Conservation (phyloP, 2,329 filamentous ascomycete genomes). For the Penicillium sp. region DNA sequence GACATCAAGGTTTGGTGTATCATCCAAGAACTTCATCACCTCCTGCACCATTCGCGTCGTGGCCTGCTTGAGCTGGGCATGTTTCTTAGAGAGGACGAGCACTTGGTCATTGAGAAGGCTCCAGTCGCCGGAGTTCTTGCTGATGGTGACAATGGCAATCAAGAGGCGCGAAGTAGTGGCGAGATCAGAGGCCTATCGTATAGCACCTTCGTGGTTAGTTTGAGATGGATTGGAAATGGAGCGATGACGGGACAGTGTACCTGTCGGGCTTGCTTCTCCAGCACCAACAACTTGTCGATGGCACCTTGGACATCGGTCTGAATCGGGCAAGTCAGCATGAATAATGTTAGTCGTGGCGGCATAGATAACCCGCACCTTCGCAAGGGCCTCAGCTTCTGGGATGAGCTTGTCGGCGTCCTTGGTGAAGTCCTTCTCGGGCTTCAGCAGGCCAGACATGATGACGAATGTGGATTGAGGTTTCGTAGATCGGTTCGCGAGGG, state of each 20-base stretch:
- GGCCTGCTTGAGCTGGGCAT: conserved; percentile 98
- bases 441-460: conserved; percentile 80
- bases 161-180: conserved; percentile 91
- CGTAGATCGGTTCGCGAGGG: conserved; percentile 4
- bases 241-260: conserved; percentile 55
- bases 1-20: conserved; percentile 80
- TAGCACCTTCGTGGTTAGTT: conserved; percentile 12
- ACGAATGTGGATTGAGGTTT: conserved; percentile 31
- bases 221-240: not conserved
- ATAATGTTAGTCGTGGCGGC: not conserved
- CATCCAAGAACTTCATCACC: conserved; percentile 89
- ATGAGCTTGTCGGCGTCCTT: conserved; percentile 94
- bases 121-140: conserved; percentile 93
- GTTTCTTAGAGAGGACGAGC: conserved; percentile 95
- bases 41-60: conserved; percentile 99
- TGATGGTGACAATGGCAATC: conserved; percentile 87
- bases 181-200: conserved; percentile 84
- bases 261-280: conserved; percentile 98
- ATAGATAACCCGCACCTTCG: conserved; percentile 67
- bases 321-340: conserved; percentile 29
- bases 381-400: conserved; percentile 86
- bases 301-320: conserved; percentile 76
- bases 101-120: conserved; percentile 95
- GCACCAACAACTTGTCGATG: conserved; percentile 86
- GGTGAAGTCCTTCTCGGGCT: conserved; percentile 98